phyloP scores from a whole-genome alignment of 2,329 filamentous ascomycete species.

The Penicillium sp. region DNA sequence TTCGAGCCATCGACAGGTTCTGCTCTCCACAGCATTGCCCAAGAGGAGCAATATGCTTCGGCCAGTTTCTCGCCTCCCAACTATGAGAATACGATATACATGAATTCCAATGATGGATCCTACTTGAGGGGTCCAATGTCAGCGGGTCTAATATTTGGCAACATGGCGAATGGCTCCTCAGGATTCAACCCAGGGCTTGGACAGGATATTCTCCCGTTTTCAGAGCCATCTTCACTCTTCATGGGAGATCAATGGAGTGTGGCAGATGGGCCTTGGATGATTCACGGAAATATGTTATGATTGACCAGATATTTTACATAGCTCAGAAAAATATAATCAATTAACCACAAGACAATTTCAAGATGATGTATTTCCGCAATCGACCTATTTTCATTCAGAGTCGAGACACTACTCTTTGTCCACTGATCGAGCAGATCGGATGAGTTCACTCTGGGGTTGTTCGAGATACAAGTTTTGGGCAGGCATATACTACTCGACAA shows the following conservation, averaged over 20 bases:
- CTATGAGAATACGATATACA: background rate
- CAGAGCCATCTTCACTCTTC: conserved; percentile 16
- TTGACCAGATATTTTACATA: background rate
- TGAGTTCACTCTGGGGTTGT: too few relatives aligned
- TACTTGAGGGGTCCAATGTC: conserved; percentile 9
- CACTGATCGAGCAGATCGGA: too few relatives aligned
- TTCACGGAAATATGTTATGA: conserved; percentile 27
- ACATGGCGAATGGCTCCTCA: conserved; percentile 10
- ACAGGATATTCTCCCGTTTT: conserved; percentile 17
- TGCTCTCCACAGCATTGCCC: background rate
- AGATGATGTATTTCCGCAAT: too few relatives aligned
- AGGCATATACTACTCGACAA: too few relatives aligned
- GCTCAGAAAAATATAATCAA: background rate
- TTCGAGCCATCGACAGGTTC: conserved; percentile 1
- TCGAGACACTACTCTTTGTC: too few relatives aligned
- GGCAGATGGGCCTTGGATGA: conserved; percentile 35
- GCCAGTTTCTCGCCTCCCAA: background rate
- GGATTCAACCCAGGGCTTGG: conserved; percentile 10
- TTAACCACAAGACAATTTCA: too few relatives aligned
- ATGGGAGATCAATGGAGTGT: conserved; percentile 32
- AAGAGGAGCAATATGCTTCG: conserved; percentile 1
- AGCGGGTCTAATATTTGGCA: conserved; percentile 22
- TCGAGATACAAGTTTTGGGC: too few relatives aligned
- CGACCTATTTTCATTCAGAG: too few relatives aligned
- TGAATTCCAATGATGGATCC: background rate